Evolutionary conservation across 169 alveolate species (phyloP).

Genomic region (Plasmodium falciparum): DNA sequence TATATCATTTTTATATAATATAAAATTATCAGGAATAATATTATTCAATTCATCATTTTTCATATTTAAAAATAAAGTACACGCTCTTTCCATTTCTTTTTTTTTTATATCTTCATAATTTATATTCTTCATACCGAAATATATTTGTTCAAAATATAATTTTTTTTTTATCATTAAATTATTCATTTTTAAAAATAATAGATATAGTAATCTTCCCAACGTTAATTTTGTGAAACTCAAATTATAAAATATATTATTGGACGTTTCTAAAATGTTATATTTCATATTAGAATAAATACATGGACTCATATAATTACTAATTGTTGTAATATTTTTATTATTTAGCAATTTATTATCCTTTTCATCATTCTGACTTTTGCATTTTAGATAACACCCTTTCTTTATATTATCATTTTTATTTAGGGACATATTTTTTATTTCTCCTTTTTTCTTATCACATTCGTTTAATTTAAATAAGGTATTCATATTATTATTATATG

Average conservation of each 20-base stretch:
- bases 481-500: too few species aligned
- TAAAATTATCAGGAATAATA: constrained; percentile 66
- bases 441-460: too few species aligned
- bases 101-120: constrained; percentile 47
- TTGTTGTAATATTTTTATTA: neutral
- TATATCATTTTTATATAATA: constrained; percentile 31
- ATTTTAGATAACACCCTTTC: neutral
- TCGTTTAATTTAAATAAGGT: too few species aligned
- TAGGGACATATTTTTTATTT: too few species aligned
- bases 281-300: neutral
- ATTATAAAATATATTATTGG: constrained; percentile 6
- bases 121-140: constrained; percentile 54
- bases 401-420: neutral
- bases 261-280: neutral
- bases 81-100: constrained; percentile 63
- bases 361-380: neutral
- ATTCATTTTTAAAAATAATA: constrained; percentile 50
- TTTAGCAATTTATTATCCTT: neutral
- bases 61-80: constrained; percentile 34
- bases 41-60: constrained; percentile 1
- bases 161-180: constrained; percentile 30
- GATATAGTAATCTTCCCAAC: constrained; percentile 31
- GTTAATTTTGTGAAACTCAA: constrained; percentile 29
- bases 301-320: neutral
- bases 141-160: constrained; percentile 46